phyloP scores from a whole-genome alignment of 306 rosid genomes.

The Coriaria nepalensis region DNA sequence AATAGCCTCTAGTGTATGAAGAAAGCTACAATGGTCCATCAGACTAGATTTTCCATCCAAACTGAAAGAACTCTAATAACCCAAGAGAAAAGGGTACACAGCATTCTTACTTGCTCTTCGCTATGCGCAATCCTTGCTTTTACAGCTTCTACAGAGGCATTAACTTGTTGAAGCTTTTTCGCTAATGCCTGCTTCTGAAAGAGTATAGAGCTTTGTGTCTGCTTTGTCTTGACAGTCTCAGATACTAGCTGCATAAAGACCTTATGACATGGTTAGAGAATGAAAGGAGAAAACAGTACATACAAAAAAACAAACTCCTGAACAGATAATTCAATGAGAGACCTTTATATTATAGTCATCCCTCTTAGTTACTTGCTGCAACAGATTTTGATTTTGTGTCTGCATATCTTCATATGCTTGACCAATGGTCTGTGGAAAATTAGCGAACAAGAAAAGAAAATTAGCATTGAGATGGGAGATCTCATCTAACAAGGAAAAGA shows the following conservation, averaged over 20 bases:
- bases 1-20: neutral
- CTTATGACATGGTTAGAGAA: too few species aligned
- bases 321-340: slow-evolving; percentile 14
- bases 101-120: slow-evolving; percentile 58
- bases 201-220: slow-evolving; percentile 40
- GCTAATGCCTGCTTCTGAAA: slow-evolving; percentile 69
- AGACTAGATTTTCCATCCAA: too few species aligned
- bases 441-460: slow-evolving; percentile 6
- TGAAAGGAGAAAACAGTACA: slow-evolving; percentile 1
- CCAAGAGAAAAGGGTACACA: slow-evolving; percentile 4
- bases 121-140: slow-evolving; percentile 38
- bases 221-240: slow-evolving; percentile 85
- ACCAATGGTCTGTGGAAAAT: slow-evolving; percentile 67
- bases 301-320: too few species aligned
- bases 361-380: slow-evolving; percentile 84
- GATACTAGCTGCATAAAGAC: slow-evolving; percentile 73
- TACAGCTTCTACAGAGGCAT: slow-evolving; percentile 39
- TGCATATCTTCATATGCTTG: slow-evolving; percentile 99
- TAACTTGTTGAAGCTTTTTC: slow-evolving; percentile 64
- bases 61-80: slow-evolving; percentile 1
- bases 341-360: slow-evolving; percentile 96
- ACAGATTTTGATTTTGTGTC: slow-evolving; percentile 81
- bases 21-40: neutral
- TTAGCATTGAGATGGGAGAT: too few species aligned
- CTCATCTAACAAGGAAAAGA: slow-evolving; percentile 5